These are phyloP conservation scores for Globisporangium nodosum DNA, from an alignment of 352 stramenopile genomes.

Conservation along the genomic window DNA sequence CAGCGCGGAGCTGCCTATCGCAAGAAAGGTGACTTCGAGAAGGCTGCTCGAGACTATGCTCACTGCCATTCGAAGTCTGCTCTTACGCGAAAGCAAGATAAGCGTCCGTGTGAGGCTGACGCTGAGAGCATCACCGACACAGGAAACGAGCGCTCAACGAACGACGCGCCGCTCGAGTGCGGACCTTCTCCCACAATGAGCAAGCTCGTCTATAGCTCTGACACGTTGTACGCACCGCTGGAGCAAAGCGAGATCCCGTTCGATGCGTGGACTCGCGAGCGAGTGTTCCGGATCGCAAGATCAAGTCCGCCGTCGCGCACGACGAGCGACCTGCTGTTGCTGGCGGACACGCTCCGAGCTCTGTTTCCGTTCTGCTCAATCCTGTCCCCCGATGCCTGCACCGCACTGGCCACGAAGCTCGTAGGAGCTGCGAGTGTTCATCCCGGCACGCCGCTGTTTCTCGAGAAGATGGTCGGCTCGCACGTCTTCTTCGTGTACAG, in stretches of 20 bases:
- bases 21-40: constrained; percentile 52
- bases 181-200: not conserved
- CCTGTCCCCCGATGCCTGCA: constrained; percentile 30
- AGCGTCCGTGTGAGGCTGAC: no score
- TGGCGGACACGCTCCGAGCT: constrained; percentile 41
- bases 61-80: constrained; percentile 5
- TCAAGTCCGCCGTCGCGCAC: constrained; percentile 16
- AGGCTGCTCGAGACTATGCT: constrained; percentile 52
- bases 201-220: constrained; percentile 10
- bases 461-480: constrained; percentile 16
- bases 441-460: constrained; percentile 22
- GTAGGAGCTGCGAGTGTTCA: constrained; percentile 18
- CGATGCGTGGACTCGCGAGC: constrained; percentile 15
- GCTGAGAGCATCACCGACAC: not conserved
- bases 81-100: no score
- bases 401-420: constrained; percentile 27
- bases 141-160: not conserved
- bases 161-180: not conserved
- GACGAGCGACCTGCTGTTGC: constrained; percentile 29
- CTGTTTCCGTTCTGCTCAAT: constrained; percentile 33
- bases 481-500: constrained; percentile 25
- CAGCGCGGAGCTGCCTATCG: constrained; percentile 52
- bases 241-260: constrained; percentile 9
- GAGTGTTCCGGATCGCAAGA: constrained; percentile 21
- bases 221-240: constrained; percentile 10